Conservation (phyloP, 108 stramenopile species). For the Parmales sp. region DNA sequence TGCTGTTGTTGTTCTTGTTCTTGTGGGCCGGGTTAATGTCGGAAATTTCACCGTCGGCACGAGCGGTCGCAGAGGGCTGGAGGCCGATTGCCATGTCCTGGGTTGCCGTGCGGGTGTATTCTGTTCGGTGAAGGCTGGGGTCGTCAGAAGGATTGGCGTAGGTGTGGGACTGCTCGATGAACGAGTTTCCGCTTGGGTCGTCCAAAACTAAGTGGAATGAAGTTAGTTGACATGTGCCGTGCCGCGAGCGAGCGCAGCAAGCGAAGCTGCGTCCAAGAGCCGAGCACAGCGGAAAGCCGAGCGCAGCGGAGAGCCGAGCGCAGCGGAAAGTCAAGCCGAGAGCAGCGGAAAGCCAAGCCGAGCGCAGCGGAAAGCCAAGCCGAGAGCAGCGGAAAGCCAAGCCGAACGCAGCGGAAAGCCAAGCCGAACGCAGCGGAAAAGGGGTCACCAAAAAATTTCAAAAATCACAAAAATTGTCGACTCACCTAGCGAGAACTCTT, state of each 20-base stretch:
- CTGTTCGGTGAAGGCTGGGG: conserved; percentile 22
- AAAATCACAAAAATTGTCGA: conserved; percentile 48
- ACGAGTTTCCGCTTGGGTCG: conserved; percentile 71
- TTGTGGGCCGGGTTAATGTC: conserved; percentile 35
- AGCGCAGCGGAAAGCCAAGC: too few species aligned
- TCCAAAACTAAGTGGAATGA: conserved; percentile 48
- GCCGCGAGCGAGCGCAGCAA: too few species aligned
- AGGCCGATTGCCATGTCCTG: conserved; percentile 44
- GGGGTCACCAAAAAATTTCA: conserved; percentile 23
- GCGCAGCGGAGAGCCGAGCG: too few species aligned
- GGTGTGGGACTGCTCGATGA: conserved; percentile 40
- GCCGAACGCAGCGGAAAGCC: too few species aligned
- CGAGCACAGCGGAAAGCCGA: too few species aligned
- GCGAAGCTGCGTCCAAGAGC: too few species aligned
- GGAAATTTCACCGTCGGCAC: conserved; percentile 24
- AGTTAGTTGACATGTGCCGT: too few species aligned
- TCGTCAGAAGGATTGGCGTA: conserved; percentile 8
- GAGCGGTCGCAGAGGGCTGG: conserved; percentile 32
- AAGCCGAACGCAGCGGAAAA: conserved; percentile 25
- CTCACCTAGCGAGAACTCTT: conserved; percentile 42
- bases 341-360: too few species aligned
- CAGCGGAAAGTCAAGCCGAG: conserved; percentile 33
- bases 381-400: too few species aligned
- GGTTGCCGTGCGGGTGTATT: conserved; percentile 33
- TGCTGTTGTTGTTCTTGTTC: conserved; percentile 18